Evolutionary conservation across 106 monocot genomes (phyloP).

Genomic region (Hemerocallis citrina): DNA sequence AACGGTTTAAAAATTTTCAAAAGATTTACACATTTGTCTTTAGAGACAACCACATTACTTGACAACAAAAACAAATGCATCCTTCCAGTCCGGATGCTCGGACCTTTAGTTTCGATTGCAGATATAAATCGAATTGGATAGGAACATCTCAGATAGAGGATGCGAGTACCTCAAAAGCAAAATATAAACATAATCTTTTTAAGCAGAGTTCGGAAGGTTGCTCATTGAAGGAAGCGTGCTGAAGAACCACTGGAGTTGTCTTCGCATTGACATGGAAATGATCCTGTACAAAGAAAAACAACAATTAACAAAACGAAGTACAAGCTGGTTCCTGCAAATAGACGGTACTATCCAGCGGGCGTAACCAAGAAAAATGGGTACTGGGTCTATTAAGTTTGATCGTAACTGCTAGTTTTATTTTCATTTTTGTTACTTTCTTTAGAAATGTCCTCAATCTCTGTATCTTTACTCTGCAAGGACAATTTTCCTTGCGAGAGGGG

Average conservation of each 20-base stretch:
- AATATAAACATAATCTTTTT: background rate
- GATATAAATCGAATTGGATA: background rate
- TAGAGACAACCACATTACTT: background rate
- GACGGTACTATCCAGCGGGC: too few species aligned
- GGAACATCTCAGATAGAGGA: background rate
- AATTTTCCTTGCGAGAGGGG: background rate
- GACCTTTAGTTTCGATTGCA: background rate
- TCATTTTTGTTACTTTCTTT: too few species aligned
- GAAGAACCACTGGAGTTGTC: too few species aligned
- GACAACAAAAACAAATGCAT: constrained; percentile 1
- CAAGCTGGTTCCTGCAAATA: background rate
- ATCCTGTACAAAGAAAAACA: background rate
- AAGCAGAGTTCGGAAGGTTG: background rate
- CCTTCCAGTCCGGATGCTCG: background rate
- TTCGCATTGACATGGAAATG: background rate
- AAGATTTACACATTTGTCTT: background rate
- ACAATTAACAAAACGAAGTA: background rate
- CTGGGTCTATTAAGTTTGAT: too few species aligned
- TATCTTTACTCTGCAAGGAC: background rate
- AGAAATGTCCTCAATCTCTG: too few species aligned
- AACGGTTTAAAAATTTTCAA: background rate
- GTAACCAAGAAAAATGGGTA: background rate
- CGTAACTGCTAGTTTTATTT: too few species aligned
- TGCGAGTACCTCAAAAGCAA: background rate
- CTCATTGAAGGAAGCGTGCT: background rate